phyloP scores from a whole-genome alignment of 208 protist genomes.

The Leishmania martiniquensis region DNA sequence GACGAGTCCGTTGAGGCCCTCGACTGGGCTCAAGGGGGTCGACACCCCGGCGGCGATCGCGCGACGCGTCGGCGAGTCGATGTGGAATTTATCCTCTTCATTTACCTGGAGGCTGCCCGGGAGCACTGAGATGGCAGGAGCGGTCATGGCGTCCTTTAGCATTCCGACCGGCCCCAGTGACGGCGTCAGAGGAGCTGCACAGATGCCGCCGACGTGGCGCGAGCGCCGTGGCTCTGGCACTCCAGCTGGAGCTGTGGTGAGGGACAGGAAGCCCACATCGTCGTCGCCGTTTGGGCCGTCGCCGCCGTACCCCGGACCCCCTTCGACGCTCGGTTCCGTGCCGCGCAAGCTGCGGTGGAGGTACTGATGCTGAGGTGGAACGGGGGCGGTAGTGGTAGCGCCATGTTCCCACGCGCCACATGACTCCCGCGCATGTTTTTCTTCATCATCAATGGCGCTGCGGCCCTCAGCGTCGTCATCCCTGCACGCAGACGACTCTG shows the following conservation, averaged over 20 bases:
- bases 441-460: neutral
- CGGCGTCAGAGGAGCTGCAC: neutral
- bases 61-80: neutral
- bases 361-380: neutral
- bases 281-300: neutral
- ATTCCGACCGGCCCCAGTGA: neutral
- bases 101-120: neutral
- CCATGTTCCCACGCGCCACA: neutral
- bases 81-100: neutral
- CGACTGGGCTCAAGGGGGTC: slow-evolving; percentile 6
- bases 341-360: neutral
- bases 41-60: neutral
- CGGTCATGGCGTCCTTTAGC: neutral
- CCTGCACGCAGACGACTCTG: neutral
- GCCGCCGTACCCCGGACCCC: neutral
- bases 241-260: slow-evolving; percentile 2
- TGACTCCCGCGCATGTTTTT: neutral
- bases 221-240: neutral
- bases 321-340: neutral
- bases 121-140: neutral
- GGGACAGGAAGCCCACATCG: neutral
- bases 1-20: slow-evolving; percentile 37
- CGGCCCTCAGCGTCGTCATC: neutral
- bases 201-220: neutral
- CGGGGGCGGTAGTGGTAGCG: neutral